Evolutionary conservation across 495 filamentous ascomycete genomes (phyloP).

Genomic region (Lepraria neglecta): DNA sequence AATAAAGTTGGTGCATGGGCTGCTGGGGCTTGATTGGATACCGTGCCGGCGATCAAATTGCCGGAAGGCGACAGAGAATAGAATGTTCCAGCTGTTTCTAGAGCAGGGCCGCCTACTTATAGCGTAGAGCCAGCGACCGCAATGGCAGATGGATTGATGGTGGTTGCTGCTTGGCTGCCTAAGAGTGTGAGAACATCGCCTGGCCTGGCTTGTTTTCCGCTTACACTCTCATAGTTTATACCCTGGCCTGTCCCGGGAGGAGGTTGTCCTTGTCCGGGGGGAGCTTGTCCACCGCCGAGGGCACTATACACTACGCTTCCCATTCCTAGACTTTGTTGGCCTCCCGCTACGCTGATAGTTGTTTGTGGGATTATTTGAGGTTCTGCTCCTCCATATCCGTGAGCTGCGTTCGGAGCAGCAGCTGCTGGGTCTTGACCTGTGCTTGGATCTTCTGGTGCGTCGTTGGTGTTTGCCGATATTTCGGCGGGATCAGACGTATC

Average conservation of each 20-base stretch:
- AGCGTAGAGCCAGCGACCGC: constrained; percentile 13
- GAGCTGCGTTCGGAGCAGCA: neutral
- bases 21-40: neutral
- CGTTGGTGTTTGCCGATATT: neutral
- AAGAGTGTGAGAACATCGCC: constrained; percentile 1
- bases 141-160: constrained; percentile 13
- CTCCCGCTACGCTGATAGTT: constrained; percentile 12
- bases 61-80: constrained; percentile 17
- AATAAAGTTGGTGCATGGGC: constrained; percentile 1
- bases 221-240: neutral
- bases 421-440: constrained; percentile 1
- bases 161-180: neutral
- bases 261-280: neutral
- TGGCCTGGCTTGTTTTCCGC: neutral
- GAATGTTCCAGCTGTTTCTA: constrained; percentile 15
- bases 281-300: constrained; percentile 2
- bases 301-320: constrained; percentile 8
- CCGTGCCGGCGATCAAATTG: constrained; percentile 16
- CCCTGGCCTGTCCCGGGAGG: no score
- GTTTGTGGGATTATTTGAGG: constrained; percentile 13
- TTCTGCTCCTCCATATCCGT: neutral
- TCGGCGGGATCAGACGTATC: neutral
- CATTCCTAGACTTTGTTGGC: constrained; percentile 1
- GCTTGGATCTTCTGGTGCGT: neutral
- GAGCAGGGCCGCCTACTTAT: constrained; percentile 12